These are phyloP conservation scores for Exophiala calicioides DNA, from an alignment of 2,329 filamentous ascomycete genomes.

Conservation along the genomic window DNA sequence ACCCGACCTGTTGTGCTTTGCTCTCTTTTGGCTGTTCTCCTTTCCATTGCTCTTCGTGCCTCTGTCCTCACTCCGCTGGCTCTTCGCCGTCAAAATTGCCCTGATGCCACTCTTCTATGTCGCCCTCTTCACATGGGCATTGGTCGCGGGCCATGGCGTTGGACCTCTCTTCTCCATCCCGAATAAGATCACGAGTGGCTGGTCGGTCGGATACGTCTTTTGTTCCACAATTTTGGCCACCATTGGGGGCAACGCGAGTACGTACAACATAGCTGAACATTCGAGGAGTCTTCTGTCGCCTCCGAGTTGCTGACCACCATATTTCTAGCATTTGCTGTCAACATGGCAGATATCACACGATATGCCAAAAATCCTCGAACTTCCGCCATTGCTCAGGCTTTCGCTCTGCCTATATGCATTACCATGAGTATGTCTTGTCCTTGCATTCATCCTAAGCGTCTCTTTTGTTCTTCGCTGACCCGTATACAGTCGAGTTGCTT, in stretches of 20 bases:
- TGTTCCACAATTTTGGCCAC: slow-evolving; percentile 36
- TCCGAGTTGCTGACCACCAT: not conserved
- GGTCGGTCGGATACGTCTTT: slow-evolving; percentile 45
- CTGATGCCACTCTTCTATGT: slow-evolving; percentile 26
- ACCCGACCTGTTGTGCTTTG: slow-evolving; percentile 16
- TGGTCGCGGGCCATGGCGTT: slow-evolving; percentile 23
- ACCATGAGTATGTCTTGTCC: slow-evolving; percentile 40
- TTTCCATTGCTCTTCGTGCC: slow-evolving; percentile 26
- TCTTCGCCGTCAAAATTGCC: slow-evolving; percentile 26
- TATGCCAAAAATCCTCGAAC: slow-evolving; percentile 36
- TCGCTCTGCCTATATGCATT: slow-evolving; percentile 40
- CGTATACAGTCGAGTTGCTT: too few species aligned
- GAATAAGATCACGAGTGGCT: slow-evolving; percentile 32
- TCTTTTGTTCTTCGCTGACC: too few species aligned
- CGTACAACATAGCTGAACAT: too few species aligned
- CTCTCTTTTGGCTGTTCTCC: slow-evolving; percentile 22
- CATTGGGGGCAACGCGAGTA: slow-evolving; percentile 12
- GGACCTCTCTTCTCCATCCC: slow-evolving; percentile 27
- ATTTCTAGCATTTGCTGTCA: slow-evolving; percentile 41
- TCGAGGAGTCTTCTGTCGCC: too few species aligned
- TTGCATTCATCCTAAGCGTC: too few species aligned
- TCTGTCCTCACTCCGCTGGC: slow-evolving; percentile 22
- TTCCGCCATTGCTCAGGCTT: slow-evolving; percentile 44
- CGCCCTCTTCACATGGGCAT: slow-evolving; percentile 26
- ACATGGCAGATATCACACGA: slow-evolving; percentile 40